Evolutionary conservation across 2,329 filamentous ascomycete species (phyloP).

Genomic region (Colletotrichum sp.): DNA sequence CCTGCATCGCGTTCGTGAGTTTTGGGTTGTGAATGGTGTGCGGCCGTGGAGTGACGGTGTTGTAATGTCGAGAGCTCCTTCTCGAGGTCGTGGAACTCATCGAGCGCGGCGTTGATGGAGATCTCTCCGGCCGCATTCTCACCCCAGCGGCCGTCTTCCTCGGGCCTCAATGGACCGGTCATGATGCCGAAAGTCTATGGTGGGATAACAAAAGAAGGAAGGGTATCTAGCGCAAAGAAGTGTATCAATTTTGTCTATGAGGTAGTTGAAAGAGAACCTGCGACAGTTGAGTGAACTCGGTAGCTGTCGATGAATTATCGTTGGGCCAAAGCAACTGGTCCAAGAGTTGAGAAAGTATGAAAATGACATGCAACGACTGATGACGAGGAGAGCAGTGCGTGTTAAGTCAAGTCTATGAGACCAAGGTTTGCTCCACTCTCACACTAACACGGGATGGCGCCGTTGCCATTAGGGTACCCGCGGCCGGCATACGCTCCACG

Average conservation of each 20-base stretch:
- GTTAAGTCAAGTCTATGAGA: neutral
- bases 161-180: neutral
- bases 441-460: neutral
- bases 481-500: neutral
- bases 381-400: neutral
- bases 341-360: neutral
- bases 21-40: neutral
- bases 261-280: neutral
- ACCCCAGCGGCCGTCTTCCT: constrained; percentile 28
- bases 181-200: neutral
- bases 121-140: constrained; percentile 26
- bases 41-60: constrained; percentile 4
- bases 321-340: neutral
- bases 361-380: neutral
- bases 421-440: neutral
- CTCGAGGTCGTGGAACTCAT: constrained; percentile 26
- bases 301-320: neutral
- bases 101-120: constrained; percentile 20
- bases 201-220: neutral
- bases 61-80: constrained; percentile 25
- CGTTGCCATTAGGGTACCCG: neutral
- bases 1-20: neutral
- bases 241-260: neutral
- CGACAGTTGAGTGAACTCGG: neutral
- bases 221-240: neutral